Evolutionary conservation across 768 basidiomycete genomes (phyloP), one percentile per base, ranked within the genome.

Genomic region (Leucosporidium scottii): DNA sequence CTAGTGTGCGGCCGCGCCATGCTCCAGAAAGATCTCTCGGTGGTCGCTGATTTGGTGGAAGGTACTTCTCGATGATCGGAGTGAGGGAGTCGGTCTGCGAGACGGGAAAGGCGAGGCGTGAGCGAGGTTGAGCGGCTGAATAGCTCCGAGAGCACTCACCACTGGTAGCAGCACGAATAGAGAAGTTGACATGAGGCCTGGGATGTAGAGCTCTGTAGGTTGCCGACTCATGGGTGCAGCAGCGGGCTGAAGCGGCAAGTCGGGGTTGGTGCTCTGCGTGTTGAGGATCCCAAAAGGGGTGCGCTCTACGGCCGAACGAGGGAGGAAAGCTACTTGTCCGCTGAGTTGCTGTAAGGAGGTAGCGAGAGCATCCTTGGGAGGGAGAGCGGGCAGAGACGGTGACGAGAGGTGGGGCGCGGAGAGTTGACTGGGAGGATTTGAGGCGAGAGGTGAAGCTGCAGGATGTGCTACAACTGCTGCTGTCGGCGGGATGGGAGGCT

Each of bases 11-110:
- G 0, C 59, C 64, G 4, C 25, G 12, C 50, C 50, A 65, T 23
- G 51, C 48, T 21, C 64, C 64, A 8, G 31, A 39, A 17, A 65
- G 39, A 20, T 65, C 64, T 1, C 64, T 57, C 3, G 12, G 27
- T 3, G 64, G 64, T 3, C 64, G 58, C 3, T 65, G 64, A 6
- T 65, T 23, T 0, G 64, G 64, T 28, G 36, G 51, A 12, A 65
- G 36, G n/a, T 65, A 55, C 28, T 54, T 59, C 15, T 60, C 64
- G 39, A 65, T 51, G 6, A 65, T 50, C 1, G 28, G 18, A 2
- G 59, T 34, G 17, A 65, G 50, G 2, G 50, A 20, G 51, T 65
- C 64, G 21, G 9, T 13, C 64, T 65, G 58, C 23, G 28, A 2
- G 39, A 44, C 2, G 3, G 3, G 39, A 15, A 6, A 17, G 13